phyloP scores from a whole-genome alignment of 2,329 filamentous ascomycete genomes.

The Curvularia spicifera region DNA sequence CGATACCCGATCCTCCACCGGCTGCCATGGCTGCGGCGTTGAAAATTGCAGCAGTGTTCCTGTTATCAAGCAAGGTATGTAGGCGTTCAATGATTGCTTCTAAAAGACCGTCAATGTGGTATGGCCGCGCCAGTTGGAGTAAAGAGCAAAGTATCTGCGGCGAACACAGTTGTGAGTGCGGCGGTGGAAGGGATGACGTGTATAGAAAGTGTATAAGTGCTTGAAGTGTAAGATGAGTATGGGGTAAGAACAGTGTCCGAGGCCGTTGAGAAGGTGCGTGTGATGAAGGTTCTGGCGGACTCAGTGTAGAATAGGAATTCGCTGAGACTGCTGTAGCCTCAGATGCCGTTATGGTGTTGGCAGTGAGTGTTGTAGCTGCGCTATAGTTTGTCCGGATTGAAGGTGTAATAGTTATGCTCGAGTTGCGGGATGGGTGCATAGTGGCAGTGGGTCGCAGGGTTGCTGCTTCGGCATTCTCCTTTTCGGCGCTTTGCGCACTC shows the following conservation, averaged over 20 bases:
- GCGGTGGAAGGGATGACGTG: constrained; percentile 82
- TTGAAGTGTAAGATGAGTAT: constrained; percentile 87
- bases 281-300: constrained; percentile 60
- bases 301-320: constrained; percentile 52
- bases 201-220: constrained; percentile 93
- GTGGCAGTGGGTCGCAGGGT: constrained; percentile 71
- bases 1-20: constrained; percentile 84
- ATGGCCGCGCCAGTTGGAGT: constrained; percentile 89
- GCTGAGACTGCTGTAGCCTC: constrained; percentile 50
- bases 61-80: constrained; percentile 85
- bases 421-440: constrained; percentile 70
- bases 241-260: constrained; percentile 87
- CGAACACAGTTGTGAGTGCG: constrained; percentile 79
- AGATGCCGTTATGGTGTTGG: constrained; percentile 45
- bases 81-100: constrained; percentile 92
- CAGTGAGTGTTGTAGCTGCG: constrained; percentile 52
- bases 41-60: constrained; percentile 96
- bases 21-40: constrained; percentile 98
- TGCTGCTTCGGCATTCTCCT: constrained; percentile 66
- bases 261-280: constrained; percentile 71
- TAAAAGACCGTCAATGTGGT: constrained; percentile 88
- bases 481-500: constrained; percentile 69
- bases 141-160: constrained; percentile 96
- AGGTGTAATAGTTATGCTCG: constrained; percentile 83
- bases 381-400: constrained; percentile 61